These are phyloP conservation scores for Pholiota adiposa DNA, from an alignment of 1,284 basidiomycete species.

Conservation along the genomic window DNA sequence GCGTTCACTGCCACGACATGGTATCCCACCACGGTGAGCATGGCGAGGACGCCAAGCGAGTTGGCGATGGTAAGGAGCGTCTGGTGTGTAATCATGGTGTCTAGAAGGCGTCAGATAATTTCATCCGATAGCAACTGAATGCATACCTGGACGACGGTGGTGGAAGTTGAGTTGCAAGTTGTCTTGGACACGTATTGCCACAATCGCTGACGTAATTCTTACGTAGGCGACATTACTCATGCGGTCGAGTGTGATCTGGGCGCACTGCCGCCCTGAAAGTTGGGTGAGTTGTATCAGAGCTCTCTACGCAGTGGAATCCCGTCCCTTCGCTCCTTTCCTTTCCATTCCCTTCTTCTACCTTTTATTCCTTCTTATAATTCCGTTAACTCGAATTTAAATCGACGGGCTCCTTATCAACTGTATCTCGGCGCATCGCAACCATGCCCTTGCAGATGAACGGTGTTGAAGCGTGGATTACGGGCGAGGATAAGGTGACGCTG, in stretches of 20 bases:
- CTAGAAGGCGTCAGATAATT: neutral
- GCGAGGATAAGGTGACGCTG: conserved; percentile 29
- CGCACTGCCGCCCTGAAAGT: neutral
- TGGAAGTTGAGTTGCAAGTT: conserved; percentile 3
- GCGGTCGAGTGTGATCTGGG: neutral
- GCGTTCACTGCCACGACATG: conserved; percentile 88
- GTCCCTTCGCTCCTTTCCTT: conserved; percentile 11
- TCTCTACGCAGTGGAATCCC: conserved; percentile 19
- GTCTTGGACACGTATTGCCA: conserved; percentile 8
- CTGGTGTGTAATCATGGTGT: conserved; percentile 71
- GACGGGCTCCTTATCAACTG: neutral
- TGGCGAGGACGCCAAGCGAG: conserved; percentile 77
- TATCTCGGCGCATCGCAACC: conserved; percentile 5
- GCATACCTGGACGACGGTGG: neutral
- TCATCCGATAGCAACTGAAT: neutral
- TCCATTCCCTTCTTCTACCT: conserved; percentile 5
- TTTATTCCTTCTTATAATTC: conserved; percentile 12
- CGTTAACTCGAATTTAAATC: conserved; percentile 5
- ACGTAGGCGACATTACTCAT: neutral
- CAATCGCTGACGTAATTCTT: conserved; percentile 8
- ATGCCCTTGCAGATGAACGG: conserved; percentile 32
- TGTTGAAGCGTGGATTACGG: conserved; percentile 32
- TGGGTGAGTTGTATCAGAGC: conserved; percentile 8
- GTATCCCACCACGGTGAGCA: conserved; percentile 82
- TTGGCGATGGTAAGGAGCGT: conserved; percentile 86